Conservation (phyloP, 2,329 filamentous ascomycete species). For the Stachybotrys echinatus region DNA sequence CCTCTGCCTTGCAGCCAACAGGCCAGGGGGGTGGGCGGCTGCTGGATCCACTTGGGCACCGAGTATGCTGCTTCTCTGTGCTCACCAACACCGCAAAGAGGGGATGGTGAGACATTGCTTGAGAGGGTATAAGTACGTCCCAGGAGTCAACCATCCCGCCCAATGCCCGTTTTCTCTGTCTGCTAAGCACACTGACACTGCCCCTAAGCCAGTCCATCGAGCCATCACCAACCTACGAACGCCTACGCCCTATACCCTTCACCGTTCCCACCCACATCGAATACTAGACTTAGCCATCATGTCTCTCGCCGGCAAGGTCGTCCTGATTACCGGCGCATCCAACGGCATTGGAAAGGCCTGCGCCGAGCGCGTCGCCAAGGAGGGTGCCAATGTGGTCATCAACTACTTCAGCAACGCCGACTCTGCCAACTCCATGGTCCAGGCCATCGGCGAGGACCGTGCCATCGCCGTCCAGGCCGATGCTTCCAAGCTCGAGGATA, state of each 20-base stretch:
- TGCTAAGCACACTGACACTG: too few relatives aligned
- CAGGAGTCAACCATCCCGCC: not conserved
- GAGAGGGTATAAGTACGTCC: not conserved
- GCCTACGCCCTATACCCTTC: not conserved
- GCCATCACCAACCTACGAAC: not conserved
- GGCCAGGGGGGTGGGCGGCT: too few relatives aligned
- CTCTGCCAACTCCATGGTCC: constrained; percentile 42
- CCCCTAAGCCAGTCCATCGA: too few relatives aligned
- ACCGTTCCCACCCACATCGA: too few relatives aligned
- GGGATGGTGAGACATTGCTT: too few relatives aligned
- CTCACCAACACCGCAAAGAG: too few relatives aligned
- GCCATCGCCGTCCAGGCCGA: constrained; percentile 53
- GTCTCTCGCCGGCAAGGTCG: constrained; percentile 29
- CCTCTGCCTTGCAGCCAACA: not conserved
- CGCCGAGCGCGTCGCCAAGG: constrained; percentile 48
- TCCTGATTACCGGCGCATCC: constrained; percentile 49
- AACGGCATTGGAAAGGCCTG: constrained; percentile 56
- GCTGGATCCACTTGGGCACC: too few relatives aligned
- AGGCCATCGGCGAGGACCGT: constrained; percentile 38
- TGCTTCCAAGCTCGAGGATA: constrained; percentile 36
- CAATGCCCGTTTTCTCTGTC: too few relatives aligned
- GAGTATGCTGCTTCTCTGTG: too few relatives aligned
- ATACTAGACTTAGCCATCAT: too few relatives aligned
- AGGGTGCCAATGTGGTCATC: constrained; percentile 52
- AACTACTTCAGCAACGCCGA: constrained; percentile 45